Evolutionary conservation across 108 stramenopile species (phyloP).

Genomic region (Nitzschia inconspicua): DNA sequence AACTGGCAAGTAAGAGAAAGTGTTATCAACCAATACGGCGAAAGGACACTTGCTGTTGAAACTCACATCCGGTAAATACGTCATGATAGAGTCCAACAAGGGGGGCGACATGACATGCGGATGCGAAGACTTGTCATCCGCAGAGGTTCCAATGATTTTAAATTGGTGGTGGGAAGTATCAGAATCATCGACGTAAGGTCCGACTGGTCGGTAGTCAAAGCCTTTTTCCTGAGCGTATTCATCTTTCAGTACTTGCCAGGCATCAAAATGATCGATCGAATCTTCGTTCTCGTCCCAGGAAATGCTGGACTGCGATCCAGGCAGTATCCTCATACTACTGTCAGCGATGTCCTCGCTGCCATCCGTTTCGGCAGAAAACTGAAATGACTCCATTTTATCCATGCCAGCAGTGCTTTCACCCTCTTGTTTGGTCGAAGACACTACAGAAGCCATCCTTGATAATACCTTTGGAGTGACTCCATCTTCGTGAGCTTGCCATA

Average conservation of each 20-base stretch:
- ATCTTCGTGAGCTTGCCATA: conserved; percentile 50
- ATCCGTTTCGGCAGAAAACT: not conserved
- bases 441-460: too few relatives aligned
- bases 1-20: too few relatives aligned
- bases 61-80: conserved; percentile 55
- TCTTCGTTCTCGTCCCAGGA: conserved; percentile 30
- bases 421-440: too few relatives aligned
- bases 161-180: conserved; percentile 10
- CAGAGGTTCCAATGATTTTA: conserved; percentile 52
- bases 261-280: conserved; percentile 40
- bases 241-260: conserved; percentile 77
- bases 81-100: conserved; percentile 62
- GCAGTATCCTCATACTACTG: too few relatives aligned
- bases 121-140: conserved; percentile 39
- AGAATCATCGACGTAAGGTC: not conserved
- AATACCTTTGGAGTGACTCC: conserved; percentile 23
- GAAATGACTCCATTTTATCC: not conserved
- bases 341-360: too few relatives aligned
- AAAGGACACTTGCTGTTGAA: too few relatives aligned
- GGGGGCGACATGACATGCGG: conserved; percentile 77
- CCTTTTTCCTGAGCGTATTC: conserved; percentile 79
- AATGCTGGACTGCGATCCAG: too few relatives aligned
- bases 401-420: not conserved
- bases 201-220: conserved; percentile 30
- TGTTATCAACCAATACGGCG: too few relatives aligned